These are phyloP conservation scores for Neurospora sp. DNA, from an alignment of 2,329 filamentous ascomycete species.

Conservation along the genomic window DNA sequence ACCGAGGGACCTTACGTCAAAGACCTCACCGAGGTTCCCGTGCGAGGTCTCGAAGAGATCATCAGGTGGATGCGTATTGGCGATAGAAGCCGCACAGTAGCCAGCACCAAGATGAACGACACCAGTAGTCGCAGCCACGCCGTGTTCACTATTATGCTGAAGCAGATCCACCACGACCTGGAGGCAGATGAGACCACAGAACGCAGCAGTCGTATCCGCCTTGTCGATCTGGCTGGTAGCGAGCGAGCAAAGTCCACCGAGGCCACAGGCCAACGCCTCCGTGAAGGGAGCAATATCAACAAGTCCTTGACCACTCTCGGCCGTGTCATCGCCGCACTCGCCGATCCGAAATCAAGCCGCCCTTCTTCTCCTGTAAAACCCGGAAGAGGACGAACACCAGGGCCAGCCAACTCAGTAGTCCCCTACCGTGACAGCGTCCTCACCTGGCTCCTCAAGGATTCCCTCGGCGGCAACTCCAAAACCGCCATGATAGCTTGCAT, in stretches of 20 bases:
- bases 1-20: slow-evolving; percentile 95
- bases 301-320: slow-evolving; percentile 94
- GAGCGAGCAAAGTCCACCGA: slow-evolving; percentile 94
- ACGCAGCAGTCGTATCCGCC: slow-evolving; percentile 80
- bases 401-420: slow-evolving; percentile 50
- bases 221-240: slow-evolving; percentile 90
- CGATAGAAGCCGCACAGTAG: slow-evolving; percentile 76
- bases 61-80: slow-evolving; percentile 84
- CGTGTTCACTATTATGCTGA: slow-evolving; percentile 95
- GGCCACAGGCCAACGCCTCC: slow-evolving; percentile 79
- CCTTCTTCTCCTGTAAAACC: slow-evolving; percentile 28
- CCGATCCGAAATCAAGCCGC: slow-evolving; percentile 48
- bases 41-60: slow-evolving; percentile 78
- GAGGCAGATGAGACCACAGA: slow-evolving; percentile 97
- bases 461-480: slow-evolving; percentile 90
- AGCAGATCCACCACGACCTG: slow-evolving; percentile 96
- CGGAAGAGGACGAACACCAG: slow-evolving; percentile 37
- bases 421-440: slow-evolving; percentile 86
- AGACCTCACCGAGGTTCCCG: slow-evolving; percentile 86
- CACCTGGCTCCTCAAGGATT: slow-evolving; percentile 87
- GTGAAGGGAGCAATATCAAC: slow-evolving; percentile 97
- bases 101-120: slow-evolving; percentile 99
- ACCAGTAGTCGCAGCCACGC: slow-evolving; percentile 93
- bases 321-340: slow-evolving; percentile 87
- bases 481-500: slow-evolving; percentile 99